Conservation (phyloP, 352 stramenopile genomes). For the Thalassiosira mediterranea region DNA sequence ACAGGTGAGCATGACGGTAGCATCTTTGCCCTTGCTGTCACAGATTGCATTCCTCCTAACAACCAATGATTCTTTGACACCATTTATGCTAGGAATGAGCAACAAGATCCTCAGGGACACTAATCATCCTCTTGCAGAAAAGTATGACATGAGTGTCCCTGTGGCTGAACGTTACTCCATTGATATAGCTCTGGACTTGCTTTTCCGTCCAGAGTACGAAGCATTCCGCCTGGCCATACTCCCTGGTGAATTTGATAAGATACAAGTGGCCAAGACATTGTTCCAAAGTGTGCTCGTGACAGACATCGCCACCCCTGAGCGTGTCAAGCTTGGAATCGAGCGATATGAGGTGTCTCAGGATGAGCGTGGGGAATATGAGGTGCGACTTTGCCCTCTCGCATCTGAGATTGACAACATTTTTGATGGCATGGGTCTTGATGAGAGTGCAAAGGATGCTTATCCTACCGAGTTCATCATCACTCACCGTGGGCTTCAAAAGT, state of each 20-base stretch:
- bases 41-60: no score
- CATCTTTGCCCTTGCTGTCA: no score
- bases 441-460: conserved; percentile 23
- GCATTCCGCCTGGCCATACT: conserved; percentile 21
- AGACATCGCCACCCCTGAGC: conserved; percentile 32
- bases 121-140: conserved; percentile 13
- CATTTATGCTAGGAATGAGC: conserved; percentile 5
- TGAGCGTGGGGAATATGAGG: neutral
- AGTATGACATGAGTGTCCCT: conserved; percentile 14
- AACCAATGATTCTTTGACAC: no score
- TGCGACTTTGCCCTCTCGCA: conserved; percentile 35
- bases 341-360: conserved; percentile 24
- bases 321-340: conserved; percentile 33
- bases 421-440: conserved; percentile 15
- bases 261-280: conserved; percentile 32
- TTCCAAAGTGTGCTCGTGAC: conserved; percentile 41
- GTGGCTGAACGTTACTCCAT: conserved; percentile 41
- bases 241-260: conserved; percentile 24
- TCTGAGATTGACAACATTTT: conserved; percentile 22
- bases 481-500: conserved; percentile 26
- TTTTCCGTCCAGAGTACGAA: conserved; percentile 26
- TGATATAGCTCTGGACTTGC: conserved; percentile 31
- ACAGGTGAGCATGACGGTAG: conserved; percentile 17
- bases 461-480: conserved; percentile 37
- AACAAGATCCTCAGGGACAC: conserved; percentile 30